Base-by-base conservation (phyloP, 2,329 filamentous ascomycete genomes). In the Coccinonectria pachysandricola region DNA sequence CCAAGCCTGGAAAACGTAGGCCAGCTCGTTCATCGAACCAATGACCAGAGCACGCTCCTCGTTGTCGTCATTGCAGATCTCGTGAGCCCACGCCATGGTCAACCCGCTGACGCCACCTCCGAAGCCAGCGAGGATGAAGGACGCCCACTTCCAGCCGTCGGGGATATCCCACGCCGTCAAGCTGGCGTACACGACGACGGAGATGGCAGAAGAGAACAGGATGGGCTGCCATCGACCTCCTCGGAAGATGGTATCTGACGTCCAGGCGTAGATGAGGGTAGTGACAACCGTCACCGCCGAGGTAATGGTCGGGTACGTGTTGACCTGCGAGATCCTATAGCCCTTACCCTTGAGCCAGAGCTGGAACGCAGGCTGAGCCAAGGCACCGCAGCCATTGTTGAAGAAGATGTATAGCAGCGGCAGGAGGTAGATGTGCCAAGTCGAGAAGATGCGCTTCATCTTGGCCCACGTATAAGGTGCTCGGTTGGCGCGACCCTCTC, bases 1-100 rank as follows among this genome's bases (percentile, higher is more conserved):
- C 76, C 76, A 82, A 0, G 75, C 72, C 43, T 81, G 75, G 21
- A 83, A 52, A 2, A 79, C 73, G 33, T 80, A 79, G 0, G 75
- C 75, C 56, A 81, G 66, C 44, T 77, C 67, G 33, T 81, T 82
- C 72, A 81, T 81, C 10, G 61, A 54, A 0, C 62, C 76, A 1
- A 76, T 65, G 1, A 81, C 73, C 4, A 83, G 55, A 0, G 77
- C 75, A 7, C 75, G 58, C 52, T 81, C 76, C 48, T 82, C 75
- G 28, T 75, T 65, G 33, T 66, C 61, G 8, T 57, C 60, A 19
- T 50, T 53, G 40, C 62, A 66, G 21, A 67, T 64, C 40, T 67
- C 64, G 31, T 65, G 59, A 0, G 60, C 60, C 63, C 63, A 67
- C 0, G 62, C 59, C 30, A 63, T 64, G 0, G 56, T 59, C 7